Conservation (phyloP, 306 rosid genomes). For the Corylus heterophylla region DNA sequence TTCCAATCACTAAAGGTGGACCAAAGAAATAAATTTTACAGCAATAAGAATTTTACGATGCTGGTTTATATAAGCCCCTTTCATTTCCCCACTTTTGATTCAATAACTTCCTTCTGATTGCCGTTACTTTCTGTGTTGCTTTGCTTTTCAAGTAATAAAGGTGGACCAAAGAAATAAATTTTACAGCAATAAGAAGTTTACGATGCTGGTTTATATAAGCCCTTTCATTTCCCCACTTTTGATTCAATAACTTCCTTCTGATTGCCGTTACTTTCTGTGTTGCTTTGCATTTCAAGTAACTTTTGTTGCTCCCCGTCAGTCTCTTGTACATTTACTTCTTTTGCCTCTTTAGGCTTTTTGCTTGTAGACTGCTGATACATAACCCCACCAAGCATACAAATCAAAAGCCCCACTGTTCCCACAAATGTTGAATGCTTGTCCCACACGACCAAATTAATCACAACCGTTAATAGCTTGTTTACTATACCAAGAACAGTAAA, state of each 20-base stretch:
- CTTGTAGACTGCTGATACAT: slow-evolving; percentile 77
- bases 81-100: slow-evolving; percentile 42
- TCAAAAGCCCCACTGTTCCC: slow-evolving; percentile 74
- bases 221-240: slow-evolving; percentile 36
- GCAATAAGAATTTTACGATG: neutral
- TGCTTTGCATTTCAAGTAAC: slow-evolving; percentile 58
- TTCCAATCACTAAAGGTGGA: neutral
- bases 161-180: neutral
- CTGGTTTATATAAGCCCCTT: neutral
- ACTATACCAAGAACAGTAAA: slow-evolving; percentile 92
- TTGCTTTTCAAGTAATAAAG: slow-evolving; percentile 55
- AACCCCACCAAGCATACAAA: slow-evolving; percentile 78
- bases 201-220: neutral
- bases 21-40: neutral
- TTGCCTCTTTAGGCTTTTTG: slow-evolving; percentile 52
- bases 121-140: slow-evolving; percentile 27
- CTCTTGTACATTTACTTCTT: slow-evolving; percentile 37
- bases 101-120: slow-evolving; percentile 32
- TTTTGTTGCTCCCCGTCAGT: slow-evolving; percentile 57
- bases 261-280: slow-evolving; percentile 27
- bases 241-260: slow-evolving; percentile 38
- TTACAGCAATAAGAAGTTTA: neutral
- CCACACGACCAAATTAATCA: slow-evolving; percentile 74
- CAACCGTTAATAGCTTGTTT: slow-evolving; percentile 75
- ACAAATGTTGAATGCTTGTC: slow-evolving; percentile 81